These are phyloP conservation scores for Boletales sp. DNA, from an alignment of 768 basidiomycete genomes.

Conservation along the genomic window DNA sequence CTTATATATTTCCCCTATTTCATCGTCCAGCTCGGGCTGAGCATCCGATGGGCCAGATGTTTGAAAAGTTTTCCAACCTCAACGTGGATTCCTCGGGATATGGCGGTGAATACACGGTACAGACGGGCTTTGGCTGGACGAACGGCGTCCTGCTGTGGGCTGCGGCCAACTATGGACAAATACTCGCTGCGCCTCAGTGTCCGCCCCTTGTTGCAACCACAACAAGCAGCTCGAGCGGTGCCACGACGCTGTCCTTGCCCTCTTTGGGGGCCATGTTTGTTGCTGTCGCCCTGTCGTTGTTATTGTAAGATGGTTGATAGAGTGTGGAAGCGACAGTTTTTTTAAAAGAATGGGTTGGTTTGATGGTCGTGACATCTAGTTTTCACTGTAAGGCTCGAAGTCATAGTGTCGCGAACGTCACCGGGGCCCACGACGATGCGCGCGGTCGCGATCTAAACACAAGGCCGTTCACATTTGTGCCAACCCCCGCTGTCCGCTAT, in stretches of 20 bases:
- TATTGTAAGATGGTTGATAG: no score
- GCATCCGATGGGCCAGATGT: constrained; percentile 52
- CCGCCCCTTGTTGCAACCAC: constrained; percentile 38
- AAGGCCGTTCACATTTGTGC: constrained; percentile 57
- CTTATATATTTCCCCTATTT: no score
- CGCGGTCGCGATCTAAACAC: no score
- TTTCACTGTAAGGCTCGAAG: no score
- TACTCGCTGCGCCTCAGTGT: constrained; percentile 61
- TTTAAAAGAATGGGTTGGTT: no score
- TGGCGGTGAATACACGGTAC: constrained; percentile 88
- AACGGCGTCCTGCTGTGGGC: constrained; percentile 80
- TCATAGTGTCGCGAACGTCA: no score
- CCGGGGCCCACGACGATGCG: no score
- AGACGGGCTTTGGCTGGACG: constrained; percentile 87
- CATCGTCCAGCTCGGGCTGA: no score
- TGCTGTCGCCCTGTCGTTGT: not conserved
- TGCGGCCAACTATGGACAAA: constrained; percentile 59
- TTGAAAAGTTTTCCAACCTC: constrained; percentile 78
- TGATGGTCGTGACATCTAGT: no score
- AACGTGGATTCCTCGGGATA: constrained; percentile 76
- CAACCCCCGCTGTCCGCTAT: constrained; percentile 89
- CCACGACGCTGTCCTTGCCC: not conserved
- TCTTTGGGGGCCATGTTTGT: not conserved
- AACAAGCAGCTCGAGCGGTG: constrained; percentile 4
- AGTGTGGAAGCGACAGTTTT: no score